Evolutionary conservation across 495 filamentous ascomycete species (phyloP), one percentile per base, ranked within the genome.

Genomic region (Talaromyces nanjingensis): DNA sequence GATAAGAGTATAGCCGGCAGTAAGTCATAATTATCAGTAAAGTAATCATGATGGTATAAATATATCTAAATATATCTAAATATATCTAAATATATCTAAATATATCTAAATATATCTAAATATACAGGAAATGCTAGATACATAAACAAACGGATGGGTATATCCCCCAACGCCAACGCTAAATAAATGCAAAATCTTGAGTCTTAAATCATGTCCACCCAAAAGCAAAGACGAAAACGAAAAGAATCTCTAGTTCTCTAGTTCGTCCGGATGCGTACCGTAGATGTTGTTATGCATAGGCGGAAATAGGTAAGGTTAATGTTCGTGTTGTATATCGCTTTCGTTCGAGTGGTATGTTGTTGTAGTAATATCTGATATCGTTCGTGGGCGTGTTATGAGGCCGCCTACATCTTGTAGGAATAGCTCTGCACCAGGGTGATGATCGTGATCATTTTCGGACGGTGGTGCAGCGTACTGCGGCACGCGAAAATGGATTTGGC

Each of bases 341-440:
- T 49, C 45, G 2, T n/a, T 16, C 5, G 37, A 16, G 12, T 42
- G 14, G 37, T 16, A 42, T 14, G 25, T 55, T 27, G 52, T 29
- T 16, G 52, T 22, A 29, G 52, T 24, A 55, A 29, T 57, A 6
- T 58, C 14, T 39, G 29, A 55, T 56, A 27, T n/a, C 1, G 31
- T 25, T 34, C 56, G 27, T 56, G 49, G 34, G 59, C 64, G 72
- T 29, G 67, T 73, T 11, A 86, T 69, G 22, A 87, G 69, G 1
- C 83, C 83, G 6, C 85, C 84, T 0, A 80, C 79, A 70, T 88
- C 85, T 62, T 79, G 75, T 9, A 87, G 69, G 25, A 55, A 55
- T 9, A 49, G 8, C 4, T 49, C 45, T 49, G 18, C 45, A 3
- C n/a, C 45, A 20, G 16, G 45, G 18, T 49, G 45, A 49, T 42